Conservation (phyloP, 2,329 filamentous ascomycete genomes). For the Aureobasidium namibiae region DNA sequence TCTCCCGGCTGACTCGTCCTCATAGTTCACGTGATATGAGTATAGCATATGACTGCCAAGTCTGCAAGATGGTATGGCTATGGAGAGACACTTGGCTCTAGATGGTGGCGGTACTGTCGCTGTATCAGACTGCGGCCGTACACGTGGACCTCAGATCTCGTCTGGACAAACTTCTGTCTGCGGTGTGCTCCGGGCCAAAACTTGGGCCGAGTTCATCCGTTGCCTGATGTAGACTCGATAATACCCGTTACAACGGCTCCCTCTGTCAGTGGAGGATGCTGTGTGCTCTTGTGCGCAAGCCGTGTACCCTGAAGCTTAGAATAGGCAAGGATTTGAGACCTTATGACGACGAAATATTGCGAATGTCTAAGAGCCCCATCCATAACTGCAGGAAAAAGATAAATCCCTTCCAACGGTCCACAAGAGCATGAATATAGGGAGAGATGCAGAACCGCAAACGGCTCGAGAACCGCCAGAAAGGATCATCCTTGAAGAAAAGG, state of each 20-base stretch:
- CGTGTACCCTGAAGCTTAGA: background rate
- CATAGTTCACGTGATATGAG: background rate
- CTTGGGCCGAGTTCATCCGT: background rate
- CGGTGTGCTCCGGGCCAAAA: background rate
- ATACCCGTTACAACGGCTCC: background rate
- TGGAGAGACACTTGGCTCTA: background rate
- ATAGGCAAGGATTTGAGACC: conserved; percentile 6
- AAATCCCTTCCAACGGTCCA: background rate
- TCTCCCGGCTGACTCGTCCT: background rate
- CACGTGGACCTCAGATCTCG: background rate
- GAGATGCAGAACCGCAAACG: background rate
- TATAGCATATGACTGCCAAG: background rate
- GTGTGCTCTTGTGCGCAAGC: background rate
- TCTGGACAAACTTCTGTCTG: conserved; percentile 3
- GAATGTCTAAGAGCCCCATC: conserved; percentile 7
- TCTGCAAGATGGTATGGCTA: background rate
- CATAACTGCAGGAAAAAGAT: background rate
- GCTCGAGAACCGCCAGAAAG: background rate
- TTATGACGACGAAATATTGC: conserved; percentile 8
- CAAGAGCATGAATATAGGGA: background rate
- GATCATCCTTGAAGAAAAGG: background rate
- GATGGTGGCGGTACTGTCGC: background rate
- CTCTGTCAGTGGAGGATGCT: background rate
- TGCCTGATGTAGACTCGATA: background rate
- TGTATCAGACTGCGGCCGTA: background rate